Base-by-base conservation (phyloP, 148 eudicot genomes). In the Oxyria digyna region DNA sequence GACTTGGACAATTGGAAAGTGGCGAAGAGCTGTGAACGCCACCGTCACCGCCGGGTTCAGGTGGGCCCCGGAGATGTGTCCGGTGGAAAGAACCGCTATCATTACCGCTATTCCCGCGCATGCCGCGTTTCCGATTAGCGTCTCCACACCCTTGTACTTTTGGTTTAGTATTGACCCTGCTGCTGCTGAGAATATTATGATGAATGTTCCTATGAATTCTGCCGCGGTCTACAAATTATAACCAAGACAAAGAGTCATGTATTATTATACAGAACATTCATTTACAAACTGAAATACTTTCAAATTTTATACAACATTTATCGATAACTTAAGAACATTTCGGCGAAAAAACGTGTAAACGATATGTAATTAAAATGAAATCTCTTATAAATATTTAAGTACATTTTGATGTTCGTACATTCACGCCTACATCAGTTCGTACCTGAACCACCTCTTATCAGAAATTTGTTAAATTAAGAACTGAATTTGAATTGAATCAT, bases 21-120 rank as follows among this genome's bases (percentile, higher is more conserved):
- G 77, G 41, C 46, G 69, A 0, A 72, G 67, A 35, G 66, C 75
- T 0, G 81, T 78, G 68, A 75, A 81, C 0, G 84, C 84, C 1
- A 81, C 41, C 13, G 81, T 81, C 3, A 81, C 77, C 0, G 84
- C 75, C 0, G 84, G 84, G 67, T 81, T 78, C 0, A 78, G 68
- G 66, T 81, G 84, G 42, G 84, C 84, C 17, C 78, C 76, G 0
- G 84, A 81, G 15, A 81, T 81, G 49, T 81, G 79, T 38, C 81
- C 84, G 20, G 76, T 33, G 24, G 81, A 73, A 0, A 81, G 40
- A 7, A 81, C 73, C 1, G 65, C 72, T 1, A 81, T 67, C 70
- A 73, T 59, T 3, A 77, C 84, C 23, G 77, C 84, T 1, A 78
- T 50, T 23, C 81, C 84, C 18, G 84, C 69, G 66, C 79, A 75